Percentiles rank a stretch among this genome's conserved stretches.
Evolutionary conservation across 164 flowering plant species (phyloP).

Genomic region (Kingdonia uniflora): DNA sequence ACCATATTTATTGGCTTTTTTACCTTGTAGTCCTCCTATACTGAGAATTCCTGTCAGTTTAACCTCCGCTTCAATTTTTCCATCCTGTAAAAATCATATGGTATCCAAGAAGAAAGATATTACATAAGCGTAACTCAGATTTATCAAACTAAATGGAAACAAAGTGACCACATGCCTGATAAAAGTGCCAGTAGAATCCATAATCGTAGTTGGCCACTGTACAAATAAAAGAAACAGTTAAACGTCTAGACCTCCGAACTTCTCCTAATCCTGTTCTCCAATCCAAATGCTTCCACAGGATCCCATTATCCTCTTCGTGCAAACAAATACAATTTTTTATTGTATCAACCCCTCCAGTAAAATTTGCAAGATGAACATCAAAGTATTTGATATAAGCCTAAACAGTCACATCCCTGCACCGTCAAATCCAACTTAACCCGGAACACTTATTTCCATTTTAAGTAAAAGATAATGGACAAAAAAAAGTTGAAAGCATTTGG

Average conservation of each 20-base stretch:
- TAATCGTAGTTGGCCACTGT: conserved; percentile 90
- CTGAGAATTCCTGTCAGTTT: conserved; percentile 85
- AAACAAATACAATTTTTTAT: conserved; percentile 87
- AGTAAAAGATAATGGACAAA: not conserved
- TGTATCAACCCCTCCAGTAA: conserved; percentile 89
- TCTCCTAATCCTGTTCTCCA: conserved; percentile 90
- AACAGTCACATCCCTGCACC: conserved; percentile 86
- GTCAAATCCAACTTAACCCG: conserved; percentile 1
- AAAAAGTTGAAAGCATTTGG: not conserved
- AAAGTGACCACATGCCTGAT: conserved; percentile 82
- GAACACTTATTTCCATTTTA: not conserved
- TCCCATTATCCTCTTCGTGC: conserved; percentile 91
- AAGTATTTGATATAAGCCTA: conserved; percentile 81
- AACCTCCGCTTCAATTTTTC: conserved; percentile 88
- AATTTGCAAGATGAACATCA: conserved; percentile 84
- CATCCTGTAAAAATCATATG: conserved; percentile 50
- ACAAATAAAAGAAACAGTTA: conserved; percentile 69
- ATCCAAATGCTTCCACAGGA: conserved; percentile 91
- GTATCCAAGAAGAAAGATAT: too few relatives aligned
- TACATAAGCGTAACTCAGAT: too few relatives aligned
- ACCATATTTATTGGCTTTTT: conserved; percentile 74
- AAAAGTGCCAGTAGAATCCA: conserved; percentile 89
- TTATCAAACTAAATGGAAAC: too few relatives aligned
- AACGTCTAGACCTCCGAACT: conserved; percentile 67
- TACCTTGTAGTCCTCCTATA: conserved; percentile 73